Percentiles rank a stretch among this genome's conserved stretches.
These are phyloP conservation scores for Cordyceps farinosa DNA, from an alignment of 2,329 filamentous ascomycete species.

Conservation along the genomic window DNA sequence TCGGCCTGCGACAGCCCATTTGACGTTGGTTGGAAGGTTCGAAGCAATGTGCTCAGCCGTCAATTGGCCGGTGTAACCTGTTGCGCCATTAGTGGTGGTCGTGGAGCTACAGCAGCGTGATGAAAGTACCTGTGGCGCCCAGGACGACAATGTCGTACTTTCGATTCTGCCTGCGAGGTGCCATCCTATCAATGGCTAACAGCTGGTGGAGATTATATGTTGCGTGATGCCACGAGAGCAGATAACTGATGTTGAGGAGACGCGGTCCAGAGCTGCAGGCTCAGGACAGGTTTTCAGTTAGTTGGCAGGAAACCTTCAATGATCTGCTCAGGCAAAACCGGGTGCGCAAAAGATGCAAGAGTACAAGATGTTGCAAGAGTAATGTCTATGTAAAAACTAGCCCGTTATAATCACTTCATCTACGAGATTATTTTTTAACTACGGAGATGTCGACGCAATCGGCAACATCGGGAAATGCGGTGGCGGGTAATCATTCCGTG, in stretches of 20 bases:
- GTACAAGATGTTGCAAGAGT: background rate
- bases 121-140: constrained; percentile 52
- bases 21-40: constrained; percentile 69
- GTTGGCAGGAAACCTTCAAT: background rate
- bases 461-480: constrained; percentile 2
- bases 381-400: background rate
- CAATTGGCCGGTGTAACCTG: constrained; percentile 79
- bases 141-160: constrained; percentile 57
- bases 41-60: constrained; percentile 71
- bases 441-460: constrained; percentile 8
- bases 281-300: background rate
- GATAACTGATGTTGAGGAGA: constrained; percentile 11
- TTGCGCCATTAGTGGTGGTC: constrained; percentile 3
- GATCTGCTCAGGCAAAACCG: background rate
- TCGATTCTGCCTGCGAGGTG: constrained; percentile 47
- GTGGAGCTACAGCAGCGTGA: background rate
- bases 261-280: background rate
- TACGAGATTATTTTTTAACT: background rate
- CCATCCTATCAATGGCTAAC: constrained; percentile 33
- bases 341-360: background rate
- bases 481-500: background rate
- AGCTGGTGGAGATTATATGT: background rate
- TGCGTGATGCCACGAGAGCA: background rate
- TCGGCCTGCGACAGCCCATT: constrained; percentile 85
- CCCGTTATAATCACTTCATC: background rate